A percentile compares a stretch with the other conserved stretches of the same genome.
These are phyloP conservation scores for Quercus alba DNA, from an alignment of 306 rosid species.

Conservation along the genomic window DNA sequence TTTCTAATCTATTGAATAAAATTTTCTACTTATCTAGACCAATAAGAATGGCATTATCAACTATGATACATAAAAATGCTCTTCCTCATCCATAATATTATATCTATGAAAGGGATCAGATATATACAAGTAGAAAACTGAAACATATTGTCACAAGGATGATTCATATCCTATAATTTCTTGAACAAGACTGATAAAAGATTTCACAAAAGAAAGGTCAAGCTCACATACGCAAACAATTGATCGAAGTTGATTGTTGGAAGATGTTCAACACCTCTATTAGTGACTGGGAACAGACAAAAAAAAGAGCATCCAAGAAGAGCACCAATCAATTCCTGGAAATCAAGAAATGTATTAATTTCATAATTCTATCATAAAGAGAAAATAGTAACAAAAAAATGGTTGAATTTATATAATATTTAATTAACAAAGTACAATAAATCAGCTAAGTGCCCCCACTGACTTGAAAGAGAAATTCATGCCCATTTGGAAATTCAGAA, in stretches of 20 bases:
- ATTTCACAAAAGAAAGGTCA: constrained; percentile 8
- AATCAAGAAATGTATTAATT: constrained; percentile 17
- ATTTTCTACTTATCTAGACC: background rate
- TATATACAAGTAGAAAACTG: background rate
- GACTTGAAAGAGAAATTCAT: background rate
- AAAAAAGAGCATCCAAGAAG: constrained; percentile 87
- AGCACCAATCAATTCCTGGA: constrained; percentile 84
- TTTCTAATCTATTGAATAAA: background rate
- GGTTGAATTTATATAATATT: background rate
- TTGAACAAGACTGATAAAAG: background rate
- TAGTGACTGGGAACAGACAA: constrained; percentile 64
- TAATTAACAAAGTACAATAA: background rate
- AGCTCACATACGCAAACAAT: constrained; percentile 71
- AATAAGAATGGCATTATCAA: background rate
- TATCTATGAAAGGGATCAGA: background rate
- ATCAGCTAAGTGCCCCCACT: background rate
- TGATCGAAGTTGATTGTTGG: constrained; percentile 68
- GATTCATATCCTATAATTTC: background rate
- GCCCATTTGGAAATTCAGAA: background rate
- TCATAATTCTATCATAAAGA: background rate
- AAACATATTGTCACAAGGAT: background rate
- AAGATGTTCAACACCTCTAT: constrained; percentile 54
- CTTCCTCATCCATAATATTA: background rate
- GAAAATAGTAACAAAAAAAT: background rate
- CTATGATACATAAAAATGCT: background rate